Evolutionary conservation across 2,329 filamentous ascomycete species (phyloP).

Genomic region (Metarhizium album): DNA sequence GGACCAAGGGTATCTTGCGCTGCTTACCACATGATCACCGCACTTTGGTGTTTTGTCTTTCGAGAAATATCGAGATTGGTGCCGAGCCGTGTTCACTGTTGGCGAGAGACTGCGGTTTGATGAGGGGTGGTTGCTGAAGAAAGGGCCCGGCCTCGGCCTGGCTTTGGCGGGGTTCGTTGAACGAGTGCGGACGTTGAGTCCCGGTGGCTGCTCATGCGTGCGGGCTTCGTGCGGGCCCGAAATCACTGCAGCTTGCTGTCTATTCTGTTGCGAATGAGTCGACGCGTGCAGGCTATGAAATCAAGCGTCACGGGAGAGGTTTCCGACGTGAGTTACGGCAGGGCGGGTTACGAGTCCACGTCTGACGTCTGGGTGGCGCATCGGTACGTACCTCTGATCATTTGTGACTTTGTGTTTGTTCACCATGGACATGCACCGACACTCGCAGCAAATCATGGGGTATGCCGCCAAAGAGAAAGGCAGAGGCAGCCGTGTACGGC

Average conservation of each 20-base stretch:
- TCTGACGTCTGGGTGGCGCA: not conserved
- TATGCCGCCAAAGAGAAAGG: slow-evolving; percentile 67
- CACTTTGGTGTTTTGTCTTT: not conserved
- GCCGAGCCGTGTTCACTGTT: not conserved
- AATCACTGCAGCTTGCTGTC: no score
- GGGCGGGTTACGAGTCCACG: no score
- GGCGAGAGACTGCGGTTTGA: not conserved
- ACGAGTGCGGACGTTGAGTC: no score
- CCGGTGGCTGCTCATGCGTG: no score
- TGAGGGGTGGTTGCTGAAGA: no score
- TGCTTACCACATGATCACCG: not conserved
- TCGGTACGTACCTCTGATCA: not conserved
- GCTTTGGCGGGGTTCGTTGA: no score
- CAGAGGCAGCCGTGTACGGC: slow-evolving; percentile 35
- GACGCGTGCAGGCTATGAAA: no score
- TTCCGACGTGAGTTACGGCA: no score
- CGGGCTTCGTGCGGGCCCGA: no score
- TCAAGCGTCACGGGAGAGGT: no score
- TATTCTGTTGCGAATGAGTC: no score
- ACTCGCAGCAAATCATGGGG: slow-evolving; percentile 10
- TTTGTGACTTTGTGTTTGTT: not conserved
- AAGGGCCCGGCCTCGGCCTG: no score
- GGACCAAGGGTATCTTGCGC: not conserved
- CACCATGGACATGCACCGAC: not conserved
- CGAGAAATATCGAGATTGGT: not conserved